phyloP scores from a whole-genome alignment of 2,329 filamentous ascomycete species.

The Amylocarpus encephaloides region DNA sequence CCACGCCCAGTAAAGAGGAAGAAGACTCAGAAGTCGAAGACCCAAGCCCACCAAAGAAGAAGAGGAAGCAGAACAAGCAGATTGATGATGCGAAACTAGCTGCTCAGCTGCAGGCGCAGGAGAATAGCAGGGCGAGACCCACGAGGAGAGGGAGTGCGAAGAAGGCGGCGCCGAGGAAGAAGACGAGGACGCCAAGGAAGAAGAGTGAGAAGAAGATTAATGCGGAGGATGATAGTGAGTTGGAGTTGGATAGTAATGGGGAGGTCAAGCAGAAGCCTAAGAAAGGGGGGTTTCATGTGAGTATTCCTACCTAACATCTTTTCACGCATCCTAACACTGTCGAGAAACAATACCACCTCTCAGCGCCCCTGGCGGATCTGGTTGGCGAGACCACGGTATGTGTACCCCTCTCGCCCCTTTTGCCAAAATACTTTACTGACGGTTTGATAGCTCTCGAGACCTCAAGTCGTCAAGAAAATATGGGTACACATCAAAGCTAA shows the following conservation, averaged over 20 bases:
- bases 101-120: conserved; percentile 83
- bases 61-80: conserved; percentile 48
- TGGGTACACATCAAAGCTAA: conserved; percentile 92
- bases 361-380: conserved; percentile 60
- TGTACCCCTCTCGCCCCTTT: conserved; percentile 9
- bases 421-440: conserved; percentile 5
- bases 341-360: conserved; percentile 68
- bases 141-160: conserved; percentile 67
- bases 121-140: conserved; percentile 65
- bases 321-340: not conserved
- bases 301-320: conserved; percentile 24
- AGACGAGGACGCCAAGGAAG: conserved; percentile 46
- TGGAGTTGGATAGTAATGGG: conserved; percentile 55
- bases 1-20: conserved; percentile 26
- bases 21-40: not conserved
- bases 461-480: conserved; percentile 91
- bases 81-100: conserved; percentile 82
- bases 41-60: conserved; percentile 44
- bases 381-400: conserved; percentile 62
- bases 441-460: conserved; percentile 67
- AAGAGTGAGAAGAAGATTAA: conserved; percentile 72
- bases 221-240: conserved; percentile 73
- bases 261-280: conserved; percentile 56
- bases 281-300: conserved; percentile 84
- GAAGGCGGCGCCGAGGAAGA: conserved; percentile 52